Evolutionary conservation across 2,329 filamentous ascomycete species (phyloP), one percentile per base, ranked within the genome.

Genomic region (Dactylellina leptospora): DNA sequence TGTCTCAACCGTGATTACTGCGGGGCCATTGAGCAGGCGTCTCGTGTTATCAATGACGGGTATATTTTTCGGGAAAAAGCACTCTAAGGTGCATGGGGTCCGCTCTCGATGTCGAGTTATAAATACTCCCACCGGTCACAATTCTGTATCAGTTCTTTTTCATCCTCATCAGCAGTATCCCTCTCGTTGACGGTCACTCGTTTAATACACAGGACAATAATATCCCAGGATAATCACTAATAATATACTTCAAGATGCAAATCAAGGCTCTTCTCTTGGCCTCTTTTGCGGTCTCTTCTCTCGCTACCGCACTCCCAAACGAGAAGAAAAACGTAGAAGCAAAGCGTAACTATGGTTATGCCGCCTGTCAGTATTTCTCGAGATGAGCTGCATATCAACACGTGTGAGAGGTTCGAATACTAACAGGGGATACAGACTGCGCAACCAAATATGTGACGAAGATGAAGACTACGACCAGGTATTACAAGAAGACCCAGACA

Each of bases 191-290:
- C 22, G 42, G 44, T 58, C 30, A 47, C 30, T 56, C 42, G 50
- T 30, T 56, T 54, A 28, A 30, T 27, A 28, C 53, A 45, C 50
- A 13, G 28, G 60, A 22, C 25, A 33, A 51, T 33, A 51, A 22
- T 36, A 40, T 16, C 28, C 40, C 13, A 20, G 42, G 30, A 50
- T 58, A 42, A 42, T 55, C 30, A 55, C 20, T 55, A 55, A 42
- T n/a, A n/a, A n/a, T 42, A 16, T 8, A 58, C 2, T 11, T 58
- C 61, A 66, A 58, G 16, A 66, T 66, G 61, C 61, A 66, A 58
- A n/a, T 66, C 13, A 66, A 66, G 25, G 36, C 61, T 51, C 44
- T 66, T 44, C 23, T 66, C 11, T 48, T 47, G 61, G 61, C 42
- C 40, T 38, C 45, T 25, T 23, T 66, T 25, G 40, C 40, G 11